phyloP scores from a whole-genome alignment of 2,329 filamentous ascomycete genomes.

The Rhynchosporium secalis region DNA sequence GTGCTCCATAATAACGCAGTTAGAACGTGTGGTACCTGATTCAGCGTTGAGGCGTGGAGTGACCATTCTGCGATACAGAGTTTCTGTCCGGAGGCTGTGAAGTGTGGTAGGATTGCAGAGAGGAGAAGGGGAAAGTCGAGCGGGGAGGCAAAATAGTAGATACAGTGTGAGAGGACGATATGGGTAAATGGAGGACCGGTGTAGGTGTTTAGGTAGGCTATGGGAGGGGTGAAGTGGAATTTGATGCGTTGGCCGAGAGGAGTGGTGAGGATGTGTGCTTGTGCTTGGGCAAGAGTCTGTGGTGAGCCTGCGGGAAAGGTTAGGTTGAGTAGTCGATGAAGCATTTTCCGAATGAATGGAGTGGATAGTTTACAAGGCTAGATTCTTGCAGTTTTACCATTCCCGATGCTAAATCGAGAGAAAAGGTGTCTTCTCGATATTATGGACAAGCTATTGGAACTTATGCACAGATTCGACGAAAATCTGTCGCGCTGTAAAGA shows the following conservation, averaged over 20 bases:
- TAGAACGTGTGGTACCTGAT: constrained; percentile 51
- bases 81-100: constrained; percentile 24
- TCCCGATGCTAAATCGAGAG: no score
- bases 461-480: background rate
- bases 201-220: constrained; percentile 41
- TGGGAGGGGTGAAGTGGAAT: constrained; percentile 45
- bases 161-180: constrained; percentile 51
- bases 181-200: constrained; percentile 44
- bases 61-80: constrained; percentile 51
- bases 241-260: constrained; percentile 46
- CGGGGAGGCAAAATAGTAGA: constrained; percentile 54
- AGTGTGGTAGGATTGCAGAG: constrained; percentile 39
- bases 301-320: constrained; percentile 41
- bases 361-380: no score
- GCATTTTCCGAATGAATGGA: no score
- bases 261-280: constrained; percentile 45
- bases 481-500: background rate
- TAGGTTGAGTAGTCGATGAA: background rate
- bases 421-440: no score
- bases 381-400: no score
- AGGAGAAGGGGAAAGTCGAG: constrained; percentile 43
- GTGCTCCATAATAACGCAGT: constrained; percentile 48
- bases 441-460: background rate
- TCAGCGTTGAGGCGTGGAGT: constrained; percentile 43
- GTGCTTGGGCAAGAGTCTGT: constrained; percentile 51